phyloP scores from a whole-genome alignment of 2,329 filamentous ascomycete species.

The Blastomyces percursus region DNA sequence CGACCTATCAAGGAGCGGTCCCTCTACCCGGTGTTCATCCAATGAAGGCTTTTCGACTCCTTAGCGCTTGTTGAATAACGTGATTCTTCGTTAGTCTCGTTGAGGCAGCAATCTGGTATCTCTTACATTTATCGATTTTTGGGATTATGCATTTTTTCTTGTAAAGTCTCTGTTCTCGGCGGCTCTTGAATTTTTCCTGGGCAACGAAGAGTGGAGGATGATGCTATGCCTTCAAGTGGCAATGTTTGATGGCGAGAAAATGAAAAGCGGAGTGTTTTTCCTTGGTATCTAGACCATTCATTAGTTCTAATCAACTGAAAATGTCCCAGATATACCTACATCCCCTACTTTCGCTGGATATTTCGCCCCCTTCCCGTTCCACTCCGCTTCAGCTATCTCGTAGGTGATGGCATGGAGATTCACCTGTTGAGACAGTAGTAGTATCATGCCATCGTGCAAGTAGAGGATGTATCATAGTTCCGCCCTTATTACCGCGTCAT shows the following conservation, averaged over 20 bases:
- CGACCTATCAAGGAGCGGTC: background rate
- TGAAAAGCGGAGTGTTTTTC: background rate
- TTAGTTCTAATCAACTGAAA: background rate
- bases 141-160: background rate
- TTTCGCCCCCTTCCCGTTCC: background rate
- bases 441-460: background rate
- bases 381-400: background rate
- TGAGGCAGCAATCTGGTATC: background rate
- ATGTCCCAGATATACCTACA: background rate
- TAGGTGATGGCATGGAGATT: background rate
- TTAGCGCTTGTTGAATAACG: background rate
- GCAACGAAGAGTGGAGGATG: background rate
- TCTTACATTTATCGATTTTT: background rate
- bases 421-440: background rate
- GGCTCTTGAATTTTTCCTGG: background rate
- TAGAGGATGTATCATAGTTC: background rate
- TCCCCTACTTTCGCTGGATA: background rate
- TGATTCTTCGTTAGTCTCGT: background rate
- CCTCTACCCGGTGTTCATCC: background rate
- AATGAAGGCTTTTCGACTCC: background rate
- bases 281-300: background rate
- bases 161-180: background rate
- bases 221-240: background rate
- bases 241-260: background rate
- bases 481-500: background rate